Base-by-base conservation (phyloP, 176 grass and related monocot genomes). In the Aechmea fasciata region DNA sequence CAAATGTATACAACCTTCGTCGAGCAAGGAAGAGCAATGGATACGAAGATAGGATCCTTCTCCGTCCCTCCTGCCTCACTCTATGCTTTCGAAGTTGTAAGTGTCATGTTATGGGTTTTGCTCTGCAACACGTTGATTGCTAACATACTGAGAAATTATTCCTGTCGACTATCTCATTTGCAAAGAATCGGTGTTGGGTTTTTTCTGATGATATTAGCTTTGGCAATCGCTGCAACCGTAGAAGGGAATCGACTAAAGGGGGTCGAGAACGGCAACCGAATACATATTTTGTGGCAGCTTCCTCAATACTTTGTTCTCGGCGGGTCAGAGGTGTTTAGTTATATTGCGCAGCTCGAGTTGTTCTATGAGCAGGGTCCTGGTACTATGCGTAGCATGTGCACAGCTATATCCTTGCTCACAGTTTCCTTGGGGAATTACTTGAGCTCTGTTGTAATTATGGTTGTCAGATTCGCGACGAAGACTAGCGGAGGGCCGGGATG, bases 1-100 rank as follows among this genome's bases (percentile, higher is more conserved):
- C 90, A 93, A 71, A 81, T 93, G 85, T 89, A 73, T 71, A 93
- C 90, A 26, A 93, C 85, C 33, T 89, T 93, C 72, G 71, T 93
- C 59, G 81, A 93, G 69, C 85, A 93, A 70, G 90, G 90, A 53
- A 81, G 74, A 67, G 69, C 74, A 70, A 93, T 86, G 90, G 66
- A 81, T 65, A 86, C 63, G 66, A 63, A 63, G 66, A 70, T 93
- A 57, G 47, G 87, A 70, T 84, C 77, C 2, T 70, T 93, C 51
- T 48, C 74, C 5, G 74, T 89, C 59, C 80, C 83, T 25, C 72
- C 90, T 23, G 90, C 87, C 20, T 82, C 90, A 49, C 59, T 95
- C 11, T 75, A 68, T 48, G 82, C 90, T 22, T 86, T 86, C 13
- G 83, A 93, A 71, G 86, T 93, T n/a, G 11, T 76, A 26, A 83